Evolutionary conservation across 75 land plant genomes (phyloP), one percentile per base, ranked within the genome.

Genomic region (Selaginella tamariscina): DNA sequence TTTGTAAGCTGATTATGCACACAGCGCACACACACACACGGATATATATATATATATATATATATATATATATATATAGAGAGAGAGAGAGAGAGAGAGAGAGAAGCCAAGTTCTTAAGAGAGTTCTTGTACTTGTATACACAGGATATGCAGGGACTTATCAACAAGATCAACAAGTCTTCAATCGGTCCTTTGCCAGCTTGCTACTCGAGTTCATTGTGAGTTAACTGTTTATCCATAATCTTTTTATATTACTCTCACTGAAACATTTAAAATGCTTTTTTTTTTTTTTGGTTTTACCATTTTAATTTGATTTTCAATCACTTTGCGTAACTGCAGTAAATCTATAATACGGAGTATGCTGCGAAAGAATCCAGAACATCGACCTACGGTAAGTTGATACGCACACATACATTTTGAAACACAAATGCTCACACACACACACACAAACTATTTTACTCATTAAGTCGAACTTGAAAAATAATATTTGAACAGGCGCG

Each of bases 361-460:
- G 99, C 79, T 95, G 59, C 80, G 99, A 75, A 95, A 95, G 77
- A 87, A 84, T 44, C 99, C 99, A 64, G 99, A 95, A 32, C 87
- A 82, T 56, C 69, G 99, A 28, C 99, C 99, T 32, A 82, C 85
- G n/a, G 99, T 94, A 84, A 73, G 78, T 77, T 78, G 32, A 26
- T 31, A 2, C 39, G 11, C 28, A 56, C n/a, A 5, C n/a, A n/a
- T n/a, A n/a, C n/a, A n/a, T n/a, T n/a, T n/a, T n/a, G n/a, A n/a
- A n/a, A n/a, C n/a, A n/a, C n/a, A n/a, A n/a, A n/a, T n/a, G n/a
- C n/a, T n/a, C n/a, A n/a, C n/a, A n/a, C n/a, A n/a, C n/a, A n/a
- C n/a, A n/a, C n/a, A n/a, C n/a, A n/a, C n/a, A n/a, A n/a, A n/a
- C n/a, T 21, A 59, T 8, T n/a, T 59, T 59, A 8, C 22, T 23